These are phyloP conservation scores for Hypholoma fasciculare DNA, from an alignment of 768 basidiomycete species.

Conservation along the genomic window DNA sequence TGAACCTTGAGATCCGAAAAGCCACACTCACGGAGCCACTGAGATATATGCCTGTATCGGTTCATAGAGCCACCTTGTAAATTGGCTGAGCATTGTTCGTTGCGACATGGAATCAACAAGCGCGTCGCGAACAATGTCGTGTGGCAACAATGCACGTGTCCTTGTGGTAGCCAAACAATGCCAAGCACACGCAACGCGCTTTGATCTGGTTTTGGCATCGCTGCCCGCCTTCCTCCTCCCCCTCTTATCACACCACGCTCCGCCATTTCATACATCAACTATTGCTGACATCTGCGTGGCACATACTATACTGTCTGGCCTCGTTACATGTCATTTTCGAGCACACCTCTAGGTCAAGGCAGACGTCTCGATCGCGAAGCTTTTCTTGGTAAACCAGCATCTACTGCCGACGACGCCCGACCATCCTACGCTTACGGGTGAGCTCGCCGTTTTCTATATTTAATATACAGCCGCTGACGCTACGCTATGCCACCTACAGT, in stretches of 20 bases:
- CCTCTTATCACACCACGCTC: slow-evolving; percentile 2
- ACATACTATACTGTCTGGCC: slow-evolving; percentile 16
- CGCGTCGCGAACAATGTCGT: slow-evolving; percentile 16
- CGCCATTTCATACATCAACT: background rate
- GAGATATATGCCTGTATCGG: background rate
- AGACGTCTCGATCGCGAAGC: slow-evolving; percentile 82
- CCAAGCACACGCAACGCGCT: slow-evolving; percentile 18
- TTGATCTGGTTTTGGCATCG: slow-evolving; percentile 10
- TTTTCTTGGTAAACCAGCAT: slow-evolving; percentile 66
- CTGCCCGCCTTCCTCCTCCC: background rate
- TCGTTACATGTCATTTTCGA: slow-evolving; percentile 80
- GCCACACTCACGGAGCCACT: background rate
- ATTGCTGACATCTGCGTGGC: slow-evolving; percentile 16
- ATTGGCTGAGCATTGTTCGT: background rate
- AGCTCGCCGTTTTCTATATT: slow-evolving; percentile 24
- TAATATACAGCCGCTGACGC: slow-evolving; percentile 15
- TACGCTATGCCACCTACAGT: slow-evolving; percentile 33
- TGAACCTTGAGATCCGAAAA: background rate
- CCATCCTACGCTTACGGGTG: slow-evolving; percentile 75
- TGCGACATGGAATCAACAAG: slow-evolving; percentile 14
- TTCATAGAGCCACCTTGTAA: no score
- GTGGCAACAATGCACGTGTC: slow-evolving; percentile 21
- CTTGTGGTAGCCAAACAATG: slow-evolving; percentile 14
- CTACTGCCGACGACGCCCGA: slow-evolving; percentile 38
- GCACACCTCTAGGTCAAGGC: slow-evolving; percentile 81